These are phyloP conservation scores for Eleusine indica DNA, from an alignment of 176 grass and related monocot genomes.

Conservation along the genomic window DNA sequence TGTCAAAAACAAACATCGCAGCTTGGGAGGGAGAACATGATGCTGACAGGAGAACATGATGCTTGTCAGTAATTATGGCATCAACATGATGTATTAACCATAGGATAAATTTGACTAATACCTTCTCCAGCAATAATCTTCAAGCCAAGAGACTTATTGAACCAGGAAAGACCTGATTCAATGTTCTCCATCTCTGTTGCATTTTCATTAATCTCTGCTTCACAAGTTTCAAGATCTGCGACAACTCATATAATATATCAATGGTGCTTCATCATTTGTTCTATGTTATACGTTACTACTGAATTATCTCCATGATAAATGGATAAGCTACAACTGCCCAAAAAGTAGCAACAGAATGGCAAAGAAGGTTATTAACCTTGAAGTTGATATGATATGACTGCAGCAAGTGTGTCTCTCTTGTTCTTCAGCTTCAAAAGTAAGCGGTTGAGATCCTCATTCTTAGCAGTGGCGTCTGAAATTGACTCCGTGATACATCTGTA, in stretches of 20 bases:
- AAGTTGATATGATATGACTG: conserved; percentile 42
- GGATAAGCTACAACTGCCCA: neutral
- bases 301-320: neutral
- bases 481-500: conserved; percentile 5
- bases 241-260: conserved; percentile 17
- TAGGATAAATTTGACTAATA: neutral
- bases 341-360: neutral
- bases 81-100: neutral
- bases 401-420: conserved; percentile 28
- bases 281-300: neutral
- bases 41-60: conserved; percentile 6
- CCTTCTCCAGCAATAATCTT: conserved; percentile 40
- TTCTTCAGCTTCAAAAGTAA: conserved; percentile 27
- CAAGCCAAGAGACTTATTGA: conserved; percentile 60
- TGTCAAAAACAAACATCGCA: conserved; percentile 77
- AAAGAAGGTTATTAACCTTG: conserved; percentile 42
- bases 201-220: conserved; percentile 42
- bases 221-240: conserved; percentile 51
- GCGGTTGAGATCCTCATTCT: conserved; percentile 38
- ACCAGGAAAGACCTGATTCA: conserved; percentile 55
- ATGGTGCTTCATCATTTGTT: neutral
- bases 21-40: conserved; percentile 44
- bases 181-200: conserved; percentile 27
- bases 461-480: conserved; percentile 29
- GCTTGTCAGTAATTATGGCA: conserved; percentile 22